Base-by-base conservation (phyloP, 2,329 filamentous ascomycete genomes). In the Calonectria fujianensis region DNA sequence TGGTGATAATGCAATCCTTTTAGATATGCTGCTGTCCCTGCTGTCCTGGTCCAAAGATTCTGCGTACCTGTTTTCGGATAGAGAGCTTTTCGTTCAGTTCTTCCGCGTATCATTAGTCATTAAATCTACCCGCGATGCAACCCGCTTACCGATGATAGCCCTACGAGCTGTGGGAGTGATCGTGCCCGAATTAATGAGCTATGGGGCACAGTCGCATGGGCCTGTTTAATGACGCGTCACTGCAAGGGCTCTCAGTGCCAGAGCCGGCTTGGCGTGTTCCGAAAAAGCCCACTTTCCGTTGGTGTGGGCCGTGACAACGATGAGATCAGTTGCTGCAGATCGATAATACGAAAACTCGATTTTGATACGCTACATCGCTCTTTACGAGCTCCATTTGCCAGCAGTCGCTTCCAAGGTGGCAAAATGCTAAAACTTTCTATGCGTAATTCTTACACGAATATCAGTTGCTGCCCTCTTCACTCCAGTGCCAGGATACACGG, bases 371-470 rank as follows among this genome's bases (percentile, higher is more conserved):
- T 45, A 18, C 16, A 8, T 6, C 2, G 8, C 39, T 3, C 41
- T 45, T 45, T 45, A 45, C 18, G 6, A 45, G 41, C 41, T n/a
- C 18, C 41, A n/a, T 45, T 20, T 45, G 41, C 41, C 41, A 45
- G 16, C 41, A n/a, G n/a, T 20, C 41, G 8, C 4, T 45, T 18
- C 41, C 41, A 18, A n/a, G 41, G 41, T 45, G 41, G 41, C 41
- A 1, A 45, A 8, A n/a, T 20, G 10, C 24, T 24, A 68, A n/a
- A 57, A 27, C 32, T 3, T 24, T 45, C 65, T 65, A 16, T 48
- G 45, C 3, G 18, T 45, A 82, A 85, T 65, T 0, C 45, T 13
- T 3, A 77, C 77, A 1, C 77, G 77, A 14, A 79, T 66, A 4
- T 79, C 75, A 10, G 41, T 70, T 5, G 69, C 74, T 1, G 77